Evolutionary conservation across 202 grass and related monocot species (phyloP), one percentile per base, ranked within the genome.

Genomic region (Cymbopogon flexuosus): DNA sequence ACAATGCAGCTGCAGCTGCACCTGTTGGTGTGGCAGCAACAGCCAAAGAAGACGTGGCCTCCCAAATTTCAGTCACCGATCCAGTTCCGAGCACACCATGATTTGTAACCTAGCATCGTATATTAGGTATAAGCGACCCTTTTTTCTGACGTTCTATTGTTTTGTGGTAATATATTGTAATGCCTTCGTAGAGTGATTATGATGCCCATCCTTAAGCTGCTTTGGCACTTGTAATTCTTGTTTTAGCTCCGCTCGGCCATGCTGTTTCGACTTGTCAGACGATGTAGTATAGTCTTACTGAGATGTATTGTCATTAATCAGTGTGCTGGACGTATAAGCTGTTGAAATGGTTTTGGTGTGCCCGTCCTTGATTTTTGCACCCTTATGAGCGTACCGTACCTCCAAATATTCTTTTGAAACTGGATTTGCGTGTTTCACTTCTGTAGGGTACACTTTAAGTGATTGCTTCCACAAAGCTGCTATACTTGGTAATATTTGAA

Each of bases 31-130:
- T 6, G 5, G 69, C 65, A 51, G 14, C 42, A 42, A 49, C 21
- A 30, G 63, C 68, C 0, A 87, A 91, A 45, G 90, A 90, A 37
- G 95, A 98, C 6, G 54, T 61, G 12, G 79, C 63, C 46, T 88
- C 88, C 21, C 81, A 83, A 19, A 45, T 85, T 40, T 89, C 92
- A 45, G 79, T 76, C 68, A 81, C 81, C 0, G 86, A 93, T 27
- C 80, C 62, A 5, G 82, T 86, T 70, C 88, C 90, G 2, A 87
- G 70, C n/a, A 91, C 92, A 62, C 92, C 92, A 4, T 98, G 79
- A 91, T 87, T 65, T 79, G 85, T 72, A 84, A 51, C 77, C n/a
- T 70, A 67, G 65, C 68, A 11, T 83, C 46, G 81, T 81, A 81
- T 90, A 84, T 88, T 91, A 91, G 86, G 77, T 87, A 76, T 76